Evolutionary conservation across 2,329 filamentous ascomycete species (phyloP).

Genomic region (Pseudogymnoascus sp.): DNA sequence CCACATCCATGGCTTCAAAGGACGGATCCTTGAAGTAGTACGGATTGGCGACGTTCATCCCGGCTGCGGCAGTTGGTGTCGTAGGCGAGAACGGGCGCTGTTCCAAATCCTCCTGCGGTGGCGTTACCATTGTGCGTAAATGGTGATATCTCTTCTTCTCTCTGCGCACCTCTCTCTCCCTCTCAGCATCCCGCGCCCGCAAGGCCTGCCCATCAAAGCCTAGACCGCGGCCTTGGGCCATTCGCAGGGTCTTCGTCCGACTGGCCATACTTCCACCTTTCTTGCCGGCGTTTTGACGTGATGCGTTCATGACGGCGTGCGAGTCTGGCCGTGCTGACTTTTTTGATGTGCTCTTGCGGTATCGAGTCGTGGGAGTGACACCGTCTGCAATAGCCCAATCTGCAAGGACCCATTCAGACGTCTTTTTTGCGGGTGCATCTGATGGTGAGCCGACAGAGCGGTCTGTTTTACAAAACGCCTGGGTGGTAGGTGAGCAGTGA

Average conservation of each 20-base stretch:
- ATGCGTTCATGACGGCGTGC: not conserved
- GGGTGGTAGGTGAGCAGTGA: conserved; percentile 26
- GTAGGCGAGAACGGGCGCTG: conserved; percentile 1
- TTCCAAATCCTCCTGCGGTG: not conserved
- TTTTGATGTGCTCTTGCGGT: conserved; percentile 45
- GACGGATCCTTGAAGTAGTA: conserved; percentile 19
- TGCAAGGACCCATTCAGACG: conserved; percentile 68
- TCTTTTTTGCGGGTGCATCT: conserved; percentile 52
- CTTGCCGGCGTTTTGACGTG: conserved; percentile 4
- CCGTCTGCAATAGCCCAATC: conserved; percentile 59
- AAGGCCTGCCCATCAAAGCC: conserved; percentile 2
- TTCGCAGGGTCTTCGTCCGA: conserved; percentile 4
- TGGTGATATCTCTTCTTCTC: conserved; percentile 1
- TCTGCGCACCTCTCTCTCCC: not conserved
- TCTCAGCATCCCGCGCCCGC: not conserved
- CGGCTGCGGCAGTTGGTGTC: conserved; percentile 19
- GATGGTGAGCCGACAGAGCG: conserved; percentile 25
- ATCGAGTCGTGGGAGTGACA: conserved; percentile 78
- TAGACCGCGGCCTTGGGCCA: not conserved
- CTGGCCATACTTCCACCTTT: conserved; percentile 10
- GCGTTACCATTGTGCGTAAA: conserved; percentile 2
- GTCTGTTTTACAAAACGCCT: conserved; percentile 49
- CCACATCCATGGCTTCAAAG: conserved; percentile 20
- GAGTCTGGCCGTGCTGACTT: conserved; percentile 11
- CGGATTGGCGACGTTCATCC: conserved; percentile 17